Evolutionary conservation across 2,329 filamentous ascomycete species (phyloP).

Genomic region (Domatiomyces globalis): DNA sequence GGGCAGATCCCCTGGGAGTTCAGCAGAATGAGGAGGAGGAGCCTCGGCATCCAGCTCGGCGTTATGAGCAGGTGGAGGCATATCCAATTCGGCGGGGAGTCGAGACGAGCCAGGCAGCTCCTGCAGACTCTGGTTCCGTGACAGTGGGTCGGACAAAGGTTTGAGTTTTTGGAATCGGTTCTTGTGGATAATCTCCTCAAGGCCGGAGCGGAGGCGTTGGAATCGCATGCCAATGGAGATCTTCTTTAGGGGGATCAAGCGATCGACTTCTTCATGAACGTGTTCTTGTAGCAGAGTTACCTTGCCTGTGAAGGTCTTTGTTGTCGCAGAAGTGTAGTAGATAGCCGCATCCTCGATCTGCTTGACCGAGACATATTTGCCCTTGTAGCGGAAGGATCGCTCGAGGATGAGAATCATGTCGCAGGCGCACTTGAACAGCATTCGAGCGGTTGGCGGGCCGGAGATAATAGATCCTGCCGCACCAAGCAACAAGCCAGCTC

Average conservation of each 20-base stretch:
- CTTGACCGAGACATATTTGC: constrained; percentile 15
- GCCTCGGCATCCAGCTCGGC: too few species aligned
- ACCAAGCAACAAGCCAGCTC: constrained; percentile 19
- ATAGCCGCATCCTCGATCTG: constrained; percentile 17
- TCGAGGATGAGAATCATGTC: constrained; percentile 24
- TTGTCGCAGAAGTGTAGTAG: constrained; percentile 15
- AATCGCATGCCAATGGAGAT: constrained; percentile 9
- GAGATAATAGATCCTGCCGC: constrained; percentile 16
- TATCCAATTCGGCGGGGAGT: too few species aligned
- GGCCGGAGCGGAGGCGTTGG: constrained; percentile 9
- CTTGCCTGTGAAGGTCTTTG: constrained; percentile 15
- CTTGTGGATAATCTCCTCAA: constrained; percentile 16
- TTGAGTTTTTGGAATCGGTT: constrained; percentile 12
- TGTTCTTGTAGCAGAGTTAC: constrained; percentile 13
- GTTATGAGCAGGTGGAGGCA: too few species aligned
- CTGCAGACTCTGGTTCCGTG: too few species aligned
- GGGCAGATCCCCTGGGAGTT: too few species aligned
- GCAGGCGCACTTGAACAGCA: constrained; percentile 23
- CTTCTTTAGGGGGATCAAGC: constrained; percentile 12
- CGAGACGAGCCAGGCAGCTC: too few species aligned
- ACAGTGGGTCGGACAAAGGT: too few species aligned
- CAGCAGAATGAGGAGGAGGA: too few species aligned
- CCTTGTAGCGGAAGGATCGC: constrained; percentile 19
- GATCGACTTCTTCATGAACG: constrained; percentile 15
- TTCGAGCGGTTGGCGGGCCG: constrained; percentile 21